Conservation (phyloP, 495 filamentous ascomycete genomes). For the Hypomontagnella monticulosa region DNA sequence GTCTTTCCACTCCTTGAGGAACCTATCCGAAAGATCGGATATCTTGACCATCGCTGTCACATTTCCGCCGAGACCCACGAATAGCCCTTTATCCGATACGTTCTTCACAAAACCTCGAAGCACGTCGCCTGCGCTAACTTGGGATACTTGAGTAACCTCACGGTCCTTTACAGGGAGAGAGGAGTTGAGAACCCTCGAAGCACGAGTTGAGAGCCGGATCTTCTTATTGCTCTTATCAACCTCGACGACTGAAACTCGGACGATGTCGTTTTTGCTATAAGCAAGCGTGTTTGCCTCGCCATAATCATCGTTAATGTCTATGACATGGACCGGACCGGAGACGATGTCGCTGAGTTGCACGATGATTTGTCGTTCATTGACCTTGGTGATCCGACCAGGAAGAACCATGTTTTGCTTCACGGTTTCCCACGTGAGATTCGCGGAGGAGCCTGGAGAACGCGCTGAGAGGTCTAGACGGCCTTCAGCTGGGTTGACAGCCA, state of each 20-base stretch:
- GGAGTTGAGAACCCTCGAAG: conserved; percentile 88
- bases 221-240: conserved; percentile 86
- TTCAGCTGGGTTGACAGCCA: conserved; percentile 74
- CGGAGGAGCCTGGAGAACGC: conserved; percentile 60
- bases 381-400: conserved; percentile 82
- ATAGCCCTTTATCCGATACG: conserved; percentile 85
- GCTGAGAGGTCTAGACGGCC: conserved; percentile 85
- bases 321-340: conserved; percentile 76
- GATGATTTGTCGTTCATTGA: conserved; percentile 81
- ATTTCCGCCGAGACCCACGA: conserved; percentile 79
- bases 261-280: conserved; percentile 81
- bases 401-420: conserved; percentile 81
- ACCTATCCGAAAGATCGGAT: conserved; percentile 88
- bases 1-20: conserved; percentile 96
- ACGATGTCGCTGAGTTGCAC: conserved; percentile 84
- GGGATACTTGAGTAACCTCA: conserved; percentile 72
- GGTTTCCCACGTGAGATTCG: conserved; percentile 70
- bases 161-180: conserved; percentile 82
- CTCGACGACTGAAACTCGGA: conserved; percentile 82
- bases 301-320: conserved; percentile 88
- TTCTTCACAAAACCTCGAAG: conserved; percentile 90
- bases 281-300: conserved; percentile 68
- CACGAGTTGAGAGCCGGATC: conserved; percentile 80
- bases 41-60: conserved; percentile 85
- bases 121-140: conserved; percentile 81